Evolutionary conservation across 202 grass and related monocot genomes (phyloP).

Genomic region (Dendrocalamus latiflorus): DNA sequence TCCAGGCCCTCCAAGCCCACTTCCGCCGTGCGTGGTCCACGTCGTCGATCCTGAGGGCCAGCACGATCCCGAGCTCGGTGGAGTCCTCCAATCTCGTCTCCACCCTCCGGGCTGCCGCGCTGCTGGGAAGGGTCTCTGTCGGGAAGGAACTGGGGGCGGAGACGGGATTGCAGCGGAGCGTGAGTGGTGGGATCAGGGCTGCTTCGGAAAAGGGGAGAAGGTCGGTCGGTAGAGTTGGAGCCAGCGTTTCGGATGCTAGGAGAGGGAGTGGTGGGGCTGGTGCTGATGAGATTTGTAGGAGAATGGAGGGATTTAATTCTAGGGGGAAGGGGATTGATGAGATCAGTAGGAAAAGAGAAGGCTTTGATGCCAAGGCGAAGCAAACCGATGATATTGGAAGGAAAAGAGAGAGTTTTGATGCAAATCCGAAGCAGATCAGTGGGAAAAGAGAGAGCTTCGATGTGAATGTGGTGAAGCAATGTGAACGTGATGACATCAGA

Average conservation of each 20-base stretch:
- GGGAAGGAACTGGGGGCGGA: slow-evolving; percentile 45
- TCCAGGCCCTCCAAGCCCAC: slow-evolving; percentile 42
- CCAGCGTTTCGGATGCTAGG: slow-evolving; percentile 17
- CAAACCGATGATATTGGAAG: slow-evolving; percentile 5
- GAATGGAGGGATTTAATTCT: slow-evolving; percentile 12
- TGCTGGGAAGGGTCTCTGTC: slow-evolving; percentile 43
- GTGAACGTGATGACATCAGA: slow-evolving; percentile 20
- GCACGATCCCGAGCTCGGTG: slow-evolving; percentile 51
- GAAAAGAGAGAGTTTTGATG: slow-evolving; percentile 43
- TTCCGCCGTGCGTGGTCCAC: slow-evolving; percentile 66
- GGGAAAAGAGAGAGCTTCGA: slow-evolving; percentile 19
- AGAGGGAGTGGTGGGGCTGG: slow-evolving; percentile 8
- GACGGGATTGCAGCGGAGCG: slow-evolving; percentile 37
- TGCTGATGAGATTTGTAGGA: slow-evolving; percentile 12
- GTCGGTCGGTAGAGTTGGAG: slow-evolving; percentile 24
- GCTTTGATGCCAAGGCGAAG: slow-evolving; percentile 27
- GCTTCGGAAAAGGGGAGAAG: slow-evolving; percentile 38
- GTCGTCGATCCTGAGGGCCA: slow-evolving; percentile 64
- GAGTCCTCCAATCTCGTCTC: slow-evolving; percentile 42
- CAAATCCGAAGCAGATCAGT: slow-evolving; percentile 26
- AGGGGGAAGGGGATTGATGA: slow-evolving; percentile 25
- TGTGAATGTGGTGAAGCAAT: slow-evolving; percentile 22
- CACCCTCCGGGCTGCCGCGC: slow-evolving; percentile 37
- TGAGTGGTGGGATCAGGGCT: slow-evolving; percentile 50
- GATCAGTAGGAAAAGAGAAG: slow-evolving; percentile 32